Evolutionary conservation across 2,329 filamentous ascomycete species (phyloP), one percentile per base, ranked within the genome.

Genomic region (Colletotrichum shisoi): DNA sequence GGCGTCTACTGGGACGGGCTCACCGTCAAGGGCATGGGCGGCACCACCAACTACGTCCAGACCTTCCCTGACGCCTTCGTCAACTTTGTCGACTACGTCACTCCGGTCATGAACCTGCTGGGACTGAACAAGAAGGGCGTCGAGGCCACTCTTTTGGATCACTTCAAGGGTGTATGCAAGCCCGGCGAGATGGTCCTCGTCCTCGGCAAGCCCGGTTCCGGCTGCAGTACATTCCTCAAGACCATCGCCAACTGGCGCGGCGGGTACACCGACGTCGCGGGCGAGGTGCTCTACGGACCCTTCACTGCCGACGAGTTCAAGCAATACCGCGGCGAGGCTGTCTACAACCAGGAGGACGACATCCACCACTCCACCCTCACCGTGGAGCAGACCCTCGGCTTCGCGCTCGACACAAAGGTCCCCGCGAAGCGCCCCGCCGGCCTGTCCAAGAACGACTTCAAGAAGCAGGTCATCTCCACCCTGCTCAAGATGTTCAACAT

Each of bases 401-500:
- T 97, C 74, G 93, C 93, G 0, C 80, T 96, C 3, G 91, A 95
- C 73, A 91, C 89, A 39, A 96, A 96, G 79, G 89, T 92, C 15
- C 93, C 94, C 6, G 89, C 90, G 17, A 93, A 94, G 77, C 84
- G 92, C 53, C 91, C 92, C 0, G 86, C 84, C 4, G 92, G 91
- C 24, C 84, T 95, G 71, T 88, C 86, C 45, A 91, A 91, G 75
- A 76, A 79, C 6, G 88, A 91, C 17, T 94, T 94, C 81, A 94
- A 94, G 80, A 84, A 91, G 57, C 87, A 88, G 71, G 88, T 96
- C 64, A 84, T 94, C 68, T 84, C 87, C 19, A 86, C 90, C 73
- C 83, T 97, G 67, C 82, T 97, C 58, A 92, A 92, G 74, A 95
- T 96, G 91, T 96, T 97, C 83, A 95, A 94, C 75, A 96, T 97